Percentiles rank a stretch among this genome's conserved stretches.
Conservation (phyloP, 2,329 filamentous ascomycete species). For the Fusarium luffae region DNA sequence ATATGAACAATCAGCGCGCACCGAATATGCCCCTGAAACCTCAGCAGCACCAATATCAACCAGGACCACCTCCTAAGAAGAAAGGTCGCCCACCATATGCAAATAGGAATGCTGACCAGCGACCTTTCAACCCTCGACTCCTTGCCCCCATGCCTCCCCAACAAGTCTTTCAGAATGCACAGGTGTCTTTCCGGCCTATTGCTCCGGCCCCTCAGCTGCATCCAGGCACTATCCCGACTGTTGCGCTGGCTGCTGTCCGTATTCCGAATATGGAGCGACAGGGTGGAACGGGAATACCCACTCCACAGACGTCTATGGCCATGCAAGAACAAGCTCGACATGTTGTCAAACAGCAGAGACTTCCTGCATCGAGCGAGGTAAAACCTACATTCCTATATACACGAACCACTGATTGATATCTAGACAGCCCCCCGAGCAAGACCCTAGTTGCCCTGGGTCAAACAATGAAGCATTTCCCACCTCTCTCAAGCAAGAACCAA, state of each 20-base stretch:
- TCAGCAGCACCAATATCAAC: conserved; percentile 5
- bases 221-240: neutral
- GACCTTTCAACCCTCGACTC: conserved; percentile 49
- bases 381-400: neutral
- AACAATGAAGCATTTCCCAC: neutral
- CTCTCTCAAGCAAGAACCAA: neutral
- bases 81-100: conserved; percentile 59
- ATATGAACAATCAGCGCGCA: conserved; percentile 44
- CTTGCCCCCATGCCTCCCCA: conserved; percentile 48
- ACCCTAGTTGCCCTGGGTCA: conserved; percentile 5
- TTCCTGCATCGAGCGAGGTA: neutral
- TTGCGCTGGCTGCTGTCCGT: too few relatives aligned
- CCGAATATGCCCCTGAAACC: conserved; percentile 17
- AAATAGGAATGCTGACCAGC: conserved; percentile 53
- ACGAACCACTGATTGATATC: neutral
- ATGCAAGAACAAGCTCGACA: neutral
- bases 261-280: neutral
- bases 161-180: conserved; percentile 1
- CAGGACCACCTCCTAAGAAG: conserved; percentile 49
- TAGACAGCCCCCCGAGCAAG: neutral
- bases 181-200: conserved; percentile 14
- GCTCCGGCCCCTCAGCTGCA: conserved; percentile 16
- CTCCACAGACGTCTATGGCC: neutral
- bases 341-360: neutral
- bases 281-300: neutral